Conservation (phyloP, 805 yeast species). For the Grigorovia jiainica region DNA sequence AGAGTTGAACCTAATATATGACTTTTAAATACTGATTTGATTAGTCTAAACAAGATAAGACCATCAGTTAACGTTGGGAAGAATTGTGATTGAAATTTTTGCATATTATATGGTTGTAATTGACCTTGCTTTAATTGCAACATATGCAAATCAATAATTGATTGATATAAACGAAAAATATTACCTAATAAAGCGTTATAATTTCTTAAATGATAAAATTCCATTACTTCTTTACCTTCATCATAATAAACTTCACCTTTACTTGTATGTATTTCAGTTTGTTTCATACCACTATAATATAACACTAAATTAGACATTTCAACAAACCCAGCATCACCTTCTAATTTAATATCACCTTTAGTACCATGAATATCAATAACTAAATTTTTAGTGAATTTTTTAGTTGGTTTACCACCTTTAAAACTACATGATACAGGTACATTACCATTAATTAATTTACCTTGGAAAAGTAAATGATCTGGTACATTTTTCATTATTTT, state of each 20-base stretch:
- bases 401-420: conserved; percentile 17
- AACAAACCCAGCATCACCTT: conserved; percentile 19
- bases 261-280: not conserved
- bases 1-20: conserved; percentile 5
- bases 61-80: conserved; percentile 19
- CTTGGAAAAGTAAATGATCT: conserved; percentile 17
- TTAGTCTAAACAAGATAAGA: conserved; percentile 9
- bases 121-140: conserved; percentile 1
- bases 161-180: conserved; percentile 13
- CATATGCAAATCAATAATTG: conserved; percentile 12
- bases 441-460: conserved; percentile 10
- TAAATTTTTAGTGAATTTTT: conserved; percentile 15
- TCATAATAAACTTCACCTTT: conserved; percentile 1
- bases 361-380: conserved; percentile 19
- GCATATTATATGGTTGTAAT: conserved; percentile 5
- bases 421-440: conserved; percentile 16
- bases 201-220: conserved; percentile 15
- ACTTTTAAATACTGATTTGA: conserved; percentile 12
- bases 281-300: conserved; percentile 15
- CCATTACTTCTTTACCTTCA: conserved; percentile 12
- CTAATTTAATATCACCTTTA: conserved; percentile 16
- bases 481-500: conserved; percentile 11
- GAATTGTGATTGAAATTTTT: conserved; percentile 11
- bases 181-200: conserved; percentile 17
- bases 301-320: conserved; percentile 16